phyloP scores from a whole-genome alignment of 2,329 filamentous ascomycete genomes.

The Cordyceps fumosorosea region DNA sequence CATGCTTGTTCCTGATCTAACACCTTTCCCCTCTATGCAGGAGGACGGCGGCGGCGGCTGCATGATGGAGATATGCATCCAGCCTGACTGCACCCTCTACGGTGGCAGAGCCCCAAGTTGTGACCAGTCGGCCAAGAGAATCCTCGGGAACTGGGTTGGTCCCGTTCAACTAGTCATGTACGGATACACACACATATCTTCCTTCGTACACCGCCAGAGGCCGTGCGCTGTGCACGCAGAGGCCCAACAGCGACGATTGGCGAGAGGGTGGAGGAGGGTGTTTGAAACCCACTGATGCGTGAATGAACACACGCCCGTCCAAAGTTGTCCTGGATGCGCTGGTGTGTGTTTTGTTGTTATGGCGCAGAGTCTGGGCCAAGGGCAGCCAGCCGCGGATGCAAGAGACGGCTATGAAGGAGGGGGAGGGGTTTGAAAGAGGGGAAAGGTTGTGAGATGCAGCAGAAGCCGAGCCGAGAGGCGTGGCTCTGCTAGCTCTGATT shows the following conservation, averaged over 20 bases:
- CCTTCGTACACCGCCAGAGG: constrained; percentile 6
- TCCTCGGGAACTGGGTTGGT: not conserved
- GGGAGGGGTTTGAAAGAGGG: not conserved
- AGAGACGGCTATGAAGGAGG: not conserved
- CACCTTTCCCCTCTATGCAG: not conserved
- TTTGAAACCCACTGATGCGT: not conserved
- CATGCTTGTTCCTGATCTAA: no score
- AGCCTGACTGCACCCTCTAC: not conserved
- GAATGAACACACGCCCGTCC: not conserved
- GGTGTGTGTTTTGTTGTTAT: not conserved
- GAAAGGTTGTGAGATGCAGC: not conserved
- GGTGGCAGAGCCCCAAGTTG: not conserved
- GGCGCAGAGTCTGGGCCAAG: not conserved
- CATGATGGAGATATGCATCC: not conserved
- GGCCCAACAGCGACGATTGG: constrained; percentile 2
- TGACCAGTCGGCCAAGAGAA: not conserved
- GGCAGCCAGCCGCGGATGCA: not conserved
- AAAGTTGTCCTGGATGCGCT: not conserved
- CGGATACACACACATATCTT: no score
- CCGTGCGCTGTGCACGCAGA: constrained; percentile 4
- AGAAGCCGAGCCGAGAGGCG: not conserved
- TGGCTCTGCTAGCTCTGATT: not conserved
- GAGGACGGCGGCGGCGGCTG: not conserved
- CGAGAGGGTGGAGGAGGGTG: not conserved
- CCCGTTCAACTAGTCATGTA: not conserved